A percentile compares a stretch with the other conserved stretches of the same genome.
Conservation (phyloP, 257 asterid genomes). For the Phtheirospermum japonicum region DNA sequence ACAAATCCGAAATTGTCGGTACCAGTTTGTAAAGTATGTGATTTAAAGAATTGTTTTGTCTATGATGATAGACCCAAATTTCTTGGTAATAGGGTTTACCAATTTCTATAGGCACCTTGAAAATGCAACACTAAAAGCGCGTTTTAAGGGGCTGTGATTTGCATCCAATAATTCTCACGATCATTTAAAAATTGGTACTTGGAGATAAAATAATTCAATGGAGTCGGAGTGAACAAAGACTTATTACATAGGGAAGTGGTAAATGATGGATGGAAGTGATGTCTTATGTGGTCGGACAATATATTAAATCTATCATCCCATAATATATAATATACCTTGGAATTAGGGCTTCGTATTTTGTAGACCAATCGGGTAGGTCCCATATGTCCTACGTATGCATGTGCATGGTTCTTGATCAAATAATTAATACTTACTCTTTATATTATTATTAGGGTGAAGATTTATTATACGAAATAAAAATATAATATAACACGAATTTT, state of each 20-base stretch:
- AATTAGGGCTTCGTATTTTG: constrained; percentile 30
- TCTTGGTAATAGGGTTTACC: constrained; percentile 33
- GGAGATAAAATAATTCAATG: neutral
- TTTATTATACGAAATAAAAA: too few relatives aligned
- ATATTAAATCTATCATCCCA: constrained; percentile 29
- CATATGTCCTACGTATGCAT: constrained; percentile 43
- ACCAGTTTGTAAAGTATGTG: neutral
- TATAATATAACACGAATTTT: too few relatives aligned
- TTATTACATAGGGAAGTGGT: constrained; percentile 35
- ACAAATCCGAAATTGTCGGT: constrained; percentile 28
- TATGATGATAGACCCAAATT: constrained; percentile 36
- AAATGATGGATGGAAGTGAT: constrained; percentile 44
- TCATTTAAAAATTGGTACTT: constrained; percentile 16
- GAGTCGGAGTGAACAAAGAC: neutral
- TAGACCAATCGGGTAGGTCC: constrained; percentile 26
- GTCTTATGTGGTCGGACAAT: constrained; percentile 65
- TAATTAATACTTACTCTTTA: neutral
- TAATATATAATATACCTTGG: constrained; percentile 12
- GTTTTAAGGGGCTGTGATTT: constrained; percentile 46
- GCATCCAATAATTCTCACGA: constrained; percentile 42
- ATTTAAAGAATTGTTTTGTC: constrained; percentile 22
- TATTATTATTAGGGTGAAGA: neutral
- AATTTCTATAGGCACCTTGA: constrained; percentile 47
- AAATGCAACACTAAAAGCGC: constrained; percentile 50
- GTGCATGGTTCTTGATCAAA: constrained; percentile 30